Evolutionary conservation across 495 filamentous ascomycete genomes (phyloP).

Genomic region (Trypethelium eluteriae): DNA sequence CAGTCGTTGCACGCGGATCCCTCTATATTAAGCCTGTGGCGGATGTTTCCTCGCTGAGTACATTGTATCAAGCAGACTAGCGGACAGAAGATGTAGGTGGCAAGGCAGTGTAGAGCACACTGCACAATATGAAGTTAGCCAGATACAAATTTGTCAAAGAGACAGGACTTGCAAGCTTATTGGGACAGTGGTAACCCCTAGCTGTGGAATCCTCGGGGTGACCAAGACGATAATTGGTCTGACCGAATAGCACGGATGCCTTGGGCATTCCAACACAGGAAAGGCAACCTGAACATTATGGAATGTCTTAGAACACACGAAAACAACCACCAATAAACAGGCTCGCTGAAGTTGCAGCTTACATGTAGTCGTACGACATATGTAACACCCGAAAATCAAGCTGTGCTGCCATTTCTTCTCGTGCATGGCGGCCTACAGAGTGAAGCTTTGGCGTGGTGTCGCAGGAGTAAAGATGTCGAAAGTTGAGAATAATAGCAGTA

Average conservation of each 20-base stretch:
- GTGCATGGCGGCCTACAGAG: background rate
- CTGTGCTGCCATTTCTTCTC: constrained; percentile 1
- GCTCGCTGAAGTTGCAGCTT: background rate
- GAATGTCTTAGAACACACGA: background rate
- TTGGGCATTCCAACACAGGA: background rate
- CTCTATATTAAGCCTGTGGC: background rate
- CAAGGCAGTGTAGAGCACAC: constrained; percentile 1
- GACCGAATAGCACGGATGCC: background rate
- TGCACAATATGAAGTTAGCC: background rate
- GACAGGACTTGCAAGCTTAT: background rate
- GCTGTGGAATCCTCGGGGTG: constrained; percentile 1
- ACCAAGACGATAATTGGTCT: constrained; percentile 6
- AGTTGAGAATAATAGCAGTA: background rate
- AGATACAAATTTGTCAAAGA: background rate
- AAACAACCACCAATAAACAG: too few species aligned
- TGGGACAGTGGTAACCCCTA: background rate
- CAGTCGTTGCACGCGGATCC: background rate
- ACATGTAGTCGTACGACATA: background rate
- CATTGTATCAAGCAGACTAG: background rate
- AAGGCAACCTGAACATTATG: background rate
- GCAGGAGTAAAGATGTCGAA: background rate
- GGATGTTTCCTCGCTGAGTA: background rate
- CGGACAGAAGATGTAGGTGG: background rate
- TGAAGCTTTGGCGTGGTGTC: background rate
- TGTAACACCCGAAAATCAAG: background rate